Evolutionary conservation across 1,139 yeast species (phyloP), one percentile per base, ranked within the genome.

Genomic region (Magnusiomyces clavatus): DNA sequence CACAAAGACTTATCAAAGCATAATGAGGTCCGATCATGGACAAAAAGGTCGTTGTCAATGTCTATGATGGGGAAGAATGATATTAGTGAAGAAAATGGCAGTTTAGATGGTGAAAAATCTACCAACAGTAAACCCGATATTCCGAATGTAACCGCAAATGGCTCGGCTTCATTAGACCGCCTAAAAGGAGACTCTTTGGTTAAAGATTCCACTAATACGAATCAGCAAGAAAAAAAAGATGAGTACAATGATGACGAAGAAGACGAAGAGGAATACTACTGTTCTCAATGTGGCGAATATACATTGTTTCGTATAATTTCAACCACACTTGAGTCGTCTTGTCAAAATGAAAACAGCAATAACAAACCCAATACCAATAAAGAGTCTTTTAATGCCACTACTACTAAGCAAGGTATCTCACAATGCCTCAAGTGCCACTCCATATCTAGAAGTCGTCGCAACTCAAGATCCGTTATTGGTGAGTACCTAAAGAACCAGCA

Each of bases 251-350:
- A 39, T 2, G 42, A 39, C 4, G 42, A 39, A 12, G 42, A 2
- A 2, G 42, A n/a, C 11, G 16, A 39, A 10, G 42, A 39, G 6
- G 42, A 39, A 24, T 24, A 24, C 8, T 24, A 24, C 20, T 45
- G 48, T 35, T 45, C 48, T 2, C 42, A 29, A 13, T 45, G 48
- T n/a, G 24, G 14, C 5, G 48, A 20, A 6, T 45, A 45, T 24
- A 40, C 35, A 29, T 17, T 19, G 36, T 45, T 45, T 45, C 19
- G 31, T 24, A 24, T 8, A 24, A 24, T 24, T 5, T 24, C 31
- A 4, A 24, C 4, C 8, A 24, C 31, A n/a, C n/a, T n/a, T 24
- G 31, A 24, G 8, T 24, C 31, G 8, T 24, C 31, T 24, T 24
- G 4, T 24, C 6, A 24, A 24, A 24, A 24, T 8, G 8, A 24